Evolutionary conservation across 2,329 filamentous ascomycete genomes (phyloP).

Genomic region (Zopfia rhizophila): DNA sequence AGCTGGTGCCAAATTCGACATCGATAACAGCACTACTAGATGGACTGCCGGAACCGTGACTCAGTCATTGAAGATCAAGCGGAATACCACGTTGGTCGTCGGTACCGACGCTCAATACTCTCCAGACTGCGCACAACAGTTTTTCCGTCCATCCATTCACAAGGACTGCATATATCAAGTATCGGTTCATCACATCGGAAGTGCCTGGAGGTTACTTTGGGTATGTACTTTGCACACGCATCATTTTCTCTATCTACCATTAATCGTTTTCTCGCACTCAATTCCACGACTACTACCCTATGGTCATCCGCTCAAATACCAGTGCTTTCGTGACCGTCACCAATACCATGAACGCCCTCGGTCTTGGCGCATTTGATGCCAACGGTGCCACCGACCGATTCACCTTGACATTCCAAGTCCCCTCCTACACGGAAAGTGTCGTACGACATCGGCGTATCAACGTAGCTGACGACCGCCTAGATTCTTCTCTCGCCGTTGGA

Average conservation of each 20-base stretch:
- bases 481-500: constrained; percentile 21
- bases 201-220: constrained; percentile 16
- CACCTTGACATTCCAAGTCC: constrained; percentile 17
- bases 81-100: constrained; percentile 10
- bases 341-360: constrained; percentile 24
- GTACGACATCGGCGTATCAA: constrained; percentile 18
- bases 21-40: constrained; percentile 8
- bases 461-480: constrained; percentile 15
- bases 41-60: constrained; percentile 8
- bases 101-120: constrained; percentile 2
- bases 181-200: constrained; percentile 12
- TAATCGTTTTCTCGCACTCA: constrained; percentile 8
- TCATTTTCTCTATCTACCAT: background rate
- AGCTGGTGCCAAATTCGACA: constrained; percentile 4
- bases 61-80: constrained; percentile 13
- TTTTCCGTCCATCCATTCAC: constrained; percentile 3
- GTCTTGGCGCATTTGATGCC: constrained; percentile 20
- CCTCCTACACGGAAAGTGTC: constrained; percentile 14
- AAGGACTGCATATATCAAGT: constrained; percentile 12
- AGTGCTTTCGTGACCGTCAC: constrained; percentile 16
- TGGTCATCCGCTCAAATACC: constrained; percentile 20
- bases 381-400: constrained; percentile 17
- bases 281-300: constrained; percentile 25
- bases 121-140: constrained; percentile 11
- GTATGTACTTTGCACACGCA: background rate